phyloP scores from a whole-genome alignment of 306 rosid species.

The Fragaria vesca region DNA sequence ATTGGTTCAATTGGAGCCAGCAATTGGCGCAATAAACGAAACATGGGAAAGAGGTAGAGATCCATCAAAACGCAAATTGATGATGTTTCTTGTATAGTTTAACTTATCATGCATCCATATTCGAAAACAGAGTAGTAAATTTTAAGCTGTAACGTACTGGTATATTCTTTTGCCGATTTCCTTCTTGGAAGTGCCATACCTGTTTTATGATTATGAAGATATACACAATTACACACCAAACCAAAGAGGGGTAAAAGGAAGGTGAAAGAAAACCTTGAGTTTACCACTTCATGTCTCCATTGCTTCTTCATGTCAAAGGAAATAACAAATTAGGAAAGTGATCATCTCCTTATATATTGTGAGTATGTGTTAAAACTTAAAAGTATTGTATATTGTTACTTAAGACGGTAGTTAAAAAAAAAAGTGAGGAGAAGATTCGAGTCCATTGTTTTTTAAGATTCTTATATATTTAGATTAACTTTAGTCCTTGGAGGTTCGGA shows the following conservation, averaged over 20 bases:
- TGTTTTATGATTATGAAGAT: background rate
- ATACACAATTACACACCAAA: too few species aligned
- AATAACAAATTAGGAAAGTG: too few species aligned
- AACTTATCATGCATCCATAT: conserved; percentile 6
- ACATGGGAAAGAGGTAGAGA: conserved; percentile 6
- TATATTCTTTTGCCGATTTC: background rate
- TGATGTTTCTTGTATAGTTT: conserved; percentile 9
- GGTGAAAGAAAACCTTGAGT: background rate
- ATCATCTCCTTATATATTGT: too few species aligned
- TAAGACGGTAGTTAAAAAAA: background rate
- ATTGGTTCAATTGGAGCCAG: background rate
- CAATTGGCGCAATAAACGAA: conserved; percentile 18
- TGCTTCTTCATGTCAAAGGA: too few species aligned
- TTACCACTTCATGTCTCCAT: too few species aligned
- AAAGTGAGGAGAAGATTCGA: background rate
- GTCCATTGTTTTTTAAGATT: too few species aligned
- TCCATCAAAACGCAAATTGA: background rate
- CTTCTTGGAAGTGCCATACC: background rate
- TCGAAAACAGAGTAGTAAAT: background rate
- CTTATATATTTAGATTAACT: too few species aligned
- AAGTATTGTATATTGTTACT: background rate
- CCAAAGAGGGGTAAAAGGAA: background rate
- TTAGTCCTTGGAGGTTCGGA: too few species aligned
- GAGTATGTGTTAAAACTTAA: background rate
- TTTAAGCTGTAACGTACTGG: background rate